phyloP scores from a whole-genome alignment of 2,329 filamentous ascomycete species.

The Scedosporium dehoogii region DNA sequence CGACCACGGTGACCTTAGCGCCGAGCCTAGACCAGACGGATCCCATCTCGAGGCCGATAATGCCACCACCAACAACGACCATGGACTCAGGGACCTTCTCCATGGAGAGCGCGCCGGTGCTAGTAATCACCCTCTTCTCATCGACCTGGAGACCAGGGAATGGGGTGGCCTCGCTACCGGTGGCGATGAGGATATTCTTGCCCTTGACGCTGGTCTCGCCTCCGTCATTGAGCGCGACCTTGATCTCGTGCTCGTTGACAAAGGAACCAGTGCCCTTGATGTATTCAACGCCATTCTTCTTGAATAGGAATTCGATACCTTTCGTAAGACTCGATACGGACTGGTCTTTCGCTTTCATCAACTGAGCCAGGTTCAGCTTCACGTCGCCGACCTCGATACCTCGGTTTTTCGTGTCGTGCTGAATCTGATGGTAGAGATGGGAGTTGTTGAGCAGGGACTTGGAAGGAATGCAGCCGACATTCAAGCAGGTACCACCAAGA shows the following conservation, averaged over 20 bases:
- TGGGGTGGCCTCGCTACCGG: slow-evolving; percentile 87
- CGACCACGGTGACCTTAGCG: slow-evolving; percentile 90
- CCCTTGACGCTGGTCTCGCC: slow-evolving; percentile 78
- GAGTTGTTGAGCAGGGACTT: slow-evolving; percentile 99
- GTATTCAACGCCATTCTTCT: slow-evolving; percentile 99
- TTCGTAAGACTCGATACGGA: slow-evolving; percentile 86
- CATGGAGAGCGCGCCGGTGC: slow-evolving; percentile 85
- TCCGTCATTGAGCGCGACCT: slow-evolving; percentile 81
- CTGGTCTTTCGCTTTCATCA: slow-evolving; percentile 98
- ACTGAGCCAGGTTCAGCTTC: slow-evolving; percentile 84
- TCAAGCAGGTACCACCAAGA: slow-evolving; percentile 93
- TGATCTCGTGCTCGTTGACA: slow-evolving; percentile 80
- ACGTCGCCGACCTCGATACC: slow-evolving; percentile 97
- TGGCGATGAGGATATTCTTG: slow-evolving; percentile 98
- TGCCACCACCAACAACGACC: slow-evolving; percentile 95
- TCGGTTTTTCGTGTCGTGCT: slow-evolving; percentile 93
- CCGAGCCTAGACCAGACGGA: slow-evolving; percentile 96
- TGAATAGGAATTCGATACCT: slow-evolving; percentile 95
- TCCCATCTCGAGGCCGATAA: slow-evolving; percentile 97
- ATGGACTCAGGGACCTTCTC: slow-evolving; percentile 90
- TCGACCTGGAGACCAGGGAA: slow-evolving; percentile 95
- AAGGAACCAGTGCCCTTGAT: slow-evolving; percentile 89
- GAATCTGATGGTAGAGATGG: slow-evolving; percentile 91
- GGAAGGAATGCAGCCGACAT: slow-evolving; percentile 98
- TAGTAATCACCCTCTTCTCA: slow-evolving; percentile 94